Evolutionary conservation across 768 basidiomycete species (phyloP).

Genomic region (Panellus pusillus): DNA sequence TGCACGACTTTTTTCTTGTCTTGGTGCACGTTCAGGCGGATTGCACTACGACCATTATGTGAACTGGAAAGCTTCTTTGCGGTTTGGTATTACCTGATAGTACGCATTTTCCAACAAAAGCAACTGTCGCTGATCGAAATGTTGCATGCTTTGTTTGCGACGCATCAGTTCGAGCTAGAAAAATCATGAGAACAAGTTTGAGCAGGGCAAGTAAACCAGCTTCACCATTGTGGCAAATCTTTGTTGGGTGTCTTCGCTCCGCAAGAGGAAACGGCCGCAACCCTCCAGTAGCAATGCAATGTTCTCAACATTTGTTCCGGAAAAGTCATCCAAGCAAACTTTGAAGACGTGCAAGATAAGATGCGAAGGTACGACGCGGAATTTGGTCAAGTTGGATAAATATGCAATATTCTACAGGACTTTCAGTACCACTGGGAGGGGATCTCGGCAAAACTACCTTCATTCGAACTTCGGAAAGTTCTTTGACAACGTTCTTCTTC

Average conservation of each 20-base stretch:
- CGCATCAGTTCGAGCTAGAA: slow-evolving; percentile 87
- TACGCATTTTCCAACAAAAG: slow-evolving; percentile 96
- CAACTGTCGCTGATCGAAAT: slow-evolving; percentile 88
- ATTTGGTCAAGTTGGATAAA: slow-evolving; percentile 93
- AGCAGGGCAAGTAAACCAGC: background rate
- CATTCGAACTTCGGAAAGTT: slow-evolving; percentile 79
- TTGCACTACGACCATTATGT: slow-evolving; percentile 65
- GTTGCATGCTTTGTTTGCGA: slow-evolving; percentile 90
- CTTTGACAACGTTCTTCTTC: slow-evolving; percentile 91
- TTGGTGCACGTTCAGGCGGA: slow-evolving; percentile 89
- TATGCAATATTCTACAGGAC: slow-evolving; percentile 76
- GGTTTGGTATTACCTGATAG: slow-evolving; percentile 67
- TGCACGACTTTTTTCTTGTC: slow-evolving; percentile 80
- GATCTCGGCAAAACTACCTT: slow-evolving; percentile 51
- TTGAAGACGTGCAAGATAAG: slow-evolving; percentile 95
- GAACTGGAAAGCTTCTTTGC: background rate
- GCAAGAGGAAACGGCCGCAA: slow-evolving; percentile 88
- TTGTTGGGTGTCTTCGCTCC: slow-evolving; percentile 84
- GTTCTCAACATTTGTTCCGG: slow-evolving; percentile 90
- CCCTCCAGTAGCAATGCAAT: slow-evolving; percentile 88
- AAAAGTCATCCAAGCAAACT: slow-evolving; percentile 95
- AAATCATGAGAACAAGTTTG: background rate
- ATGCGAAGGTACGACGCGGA: slow-evolving; percentile 86
- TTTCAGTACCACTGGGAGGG: background rate
- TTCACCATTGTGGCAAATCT: slow-evolving; percentile 86